These are phyloP conservation scores for Hansenula sp. DNA, from an alignment of 1,139 yeast genomes.

Conservation along the genomic window DNA sequence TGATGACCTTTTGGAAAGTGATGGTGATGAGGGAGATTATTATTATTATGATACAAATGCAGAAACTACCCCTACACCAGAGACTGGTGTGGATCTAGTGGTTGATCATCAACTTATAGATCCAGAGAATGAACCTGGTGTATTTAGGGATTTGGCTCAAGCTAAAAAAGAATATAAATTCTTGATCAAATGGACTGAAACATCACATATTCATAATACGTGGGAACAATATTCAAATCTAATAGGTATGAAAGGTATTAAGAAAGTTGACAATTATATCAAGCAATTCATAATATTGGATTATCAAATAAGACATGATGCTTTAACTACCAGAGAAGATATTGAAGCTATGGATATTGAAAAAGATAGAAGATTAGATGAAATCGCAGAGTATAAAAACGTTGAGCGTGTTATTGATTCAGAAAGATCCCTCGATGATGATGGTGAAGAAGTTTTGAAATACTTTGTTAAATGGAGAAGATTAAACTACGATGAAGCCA, in stretches of 20 bases:
- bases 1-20: conserved; percentile 53
- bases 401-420: conserved; percentile 91
- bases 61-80: conserved; percentile 6
- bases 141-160: conserved; percentile 39
- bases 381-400: conserved; percentile 74
- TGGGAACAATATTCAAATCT: conserved; percentile 78
- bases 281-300: conserved; percentile 73
- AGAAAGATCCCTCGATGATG: conserved; percentile 62
- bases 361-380: conserved; percentile 78
- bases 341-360: conserved; percentile 92
- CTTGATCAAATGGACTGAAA: conserved; percentile 81
- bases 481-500: conserved; percentile 88
- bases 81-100: conserved; percentile 35
- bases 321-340: conserved; percentile 82
- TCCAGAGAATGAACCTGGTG: conserved; percentile 28
- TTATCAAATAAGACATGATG: conserved; percentile 72
- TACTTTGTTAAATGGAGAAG: conserved; percentile 94
- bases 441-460: conserved; percentile 64
- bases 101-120: conserved; percentile 29
- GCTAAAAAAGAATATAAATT: conserved; percentile 61
- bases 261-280: conserved; percentile 87
- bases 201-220: conserved; percentile 90
- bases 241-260: conserved; percentile 58
- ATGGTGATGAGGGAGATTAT: conserved; percentile 33
- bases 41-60: conserved; percentile 32